These are phyloP conservation scores for Pyrrhoderma lamaoense DNA, from an alignment of 1,284 basidiomycete genomes.

Conservation along the genomic window DNA sequence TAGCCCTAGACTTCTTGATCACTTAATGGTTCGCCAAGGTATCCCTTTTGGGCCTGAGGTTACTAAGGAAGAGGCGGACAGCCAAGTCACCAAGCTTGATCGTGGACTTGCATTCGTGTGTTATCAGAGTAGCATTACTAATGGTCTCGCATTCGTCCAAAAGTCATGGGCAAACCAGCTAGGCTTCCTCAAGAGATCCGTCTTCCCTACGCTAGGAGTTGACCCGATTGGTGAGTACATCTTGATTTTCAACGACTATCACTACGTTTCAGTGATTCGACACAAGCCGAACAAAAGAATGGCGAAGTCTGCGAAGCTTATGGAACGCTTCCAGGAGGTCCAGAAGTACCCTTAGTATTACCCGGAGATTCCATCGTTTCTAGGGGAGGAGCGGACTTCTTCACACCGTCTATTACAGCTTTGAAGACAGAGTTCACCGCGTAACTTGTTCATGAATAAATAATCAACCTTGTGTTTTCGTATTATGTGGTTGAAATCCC, in stretches of 20 bases:
- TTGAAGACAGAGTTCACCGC: conserved; percentile 24
- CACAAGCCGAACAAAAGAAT: conserved; percentile 40
- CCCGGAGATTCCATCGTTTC: conserved; percentile 29
- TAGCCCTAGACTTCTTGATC: conserved; percentile 6
- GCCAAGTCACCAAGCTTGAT: conserved; percentile 33
- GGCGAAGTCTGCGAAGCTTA: conserved; percentile 29
- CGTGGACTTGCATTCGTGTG: conserved; percentile 44
- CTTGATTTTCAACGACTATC: background rate
- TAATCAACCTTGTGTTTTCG: too few relatives aligned
- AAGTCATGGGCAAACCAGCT: conserved; percentile 28
- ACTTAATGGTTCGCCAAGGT: conserved; percentile 38
- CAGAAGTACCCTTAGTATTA: conserved; percentile 24
- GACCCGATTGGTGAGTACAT: conserved; percentile 23
- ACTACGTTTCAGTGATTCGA: background rate
- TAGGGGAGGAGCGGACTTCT: conserved; percentile 38
- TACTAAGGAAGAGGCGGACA: conserved; percentile 29
- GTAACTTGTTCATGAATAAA: background rate
- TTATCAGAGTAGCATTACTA: conserved; percentile 40
- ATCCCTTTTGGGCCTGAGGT: conserved; percentile 44
- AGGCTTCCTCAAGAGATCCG: conserved; percentile 23
- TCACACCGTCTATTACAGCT: conserved; percentile 34
- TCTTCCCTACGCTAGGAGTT: conserved; percentile 22
- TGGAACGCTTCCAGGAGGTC: conserved; percentile 35
- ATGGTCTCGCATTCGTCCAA: conserved; percentile 45
- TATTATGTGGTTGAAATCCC: too few relatives aligned